Conservation (phyloP, 169 alveolate genomes). For the Pseudocohnilembus persalinus region DNA sequence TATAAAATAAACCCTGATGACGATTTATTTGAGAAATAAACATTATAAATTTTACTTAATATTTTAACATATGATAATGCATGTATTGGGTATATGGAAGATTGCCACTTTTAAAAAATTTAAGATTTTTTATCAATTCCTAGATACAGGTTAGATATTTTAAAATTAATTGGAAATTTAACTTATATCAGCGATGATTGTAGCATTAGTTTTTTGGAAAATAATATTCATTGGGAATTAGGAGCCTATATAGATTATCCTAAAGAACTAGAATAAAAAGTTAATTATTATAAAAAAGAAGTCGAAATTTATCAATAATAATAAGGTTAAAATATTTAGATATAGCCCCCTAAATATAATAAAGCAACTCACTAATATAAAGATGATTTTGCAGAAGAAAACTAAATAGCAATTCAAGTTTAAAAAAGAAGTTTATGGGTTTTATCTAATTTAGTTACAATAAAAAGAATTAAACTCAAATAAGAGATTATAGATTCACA, state of each 20-base stretch:
- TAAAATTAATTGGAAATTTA: background rate
- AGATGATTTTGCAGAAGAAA: background rate
- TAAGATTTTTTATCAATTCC: background rate
- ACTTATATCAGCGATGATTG: background rate
- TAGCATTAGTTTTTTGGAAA: background rate
- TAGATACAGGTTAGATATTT: background rate
- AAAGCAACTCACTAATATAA: background rate
- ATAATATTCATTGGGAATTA: background rate
- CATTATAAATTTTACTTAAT: background rate
- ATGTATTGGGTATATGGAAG: background rate
- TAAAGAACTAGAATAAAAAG: background rate
- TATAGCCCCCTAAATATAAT: too few relatives aligned
- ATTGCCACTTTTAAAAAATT: background rate
- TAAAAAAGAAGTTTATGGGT: too few relatives aligned
- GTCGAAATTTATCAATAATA: background rate
- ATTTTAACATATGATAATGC: background rate
- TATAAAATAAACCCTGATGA: background rate
- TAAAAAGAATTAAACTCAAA: too few relatives aligned
- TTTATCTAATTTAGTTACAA: background rate
- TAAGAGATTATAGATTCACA: background rate
- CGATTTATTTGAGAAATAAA: background rate
- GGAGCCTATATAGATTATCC: background rate
- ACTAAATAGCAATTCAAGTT: too few relatives aligned
- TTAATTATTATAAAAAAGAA: too few relatives aligned
- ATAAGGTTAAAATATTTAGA: too few relatives aligned